These are phyloP conservation scores for Macrolepiota fuliginosa DNA, from an alignment of 768 basidiomycete species.

Conservation along the genomic window DNA sequence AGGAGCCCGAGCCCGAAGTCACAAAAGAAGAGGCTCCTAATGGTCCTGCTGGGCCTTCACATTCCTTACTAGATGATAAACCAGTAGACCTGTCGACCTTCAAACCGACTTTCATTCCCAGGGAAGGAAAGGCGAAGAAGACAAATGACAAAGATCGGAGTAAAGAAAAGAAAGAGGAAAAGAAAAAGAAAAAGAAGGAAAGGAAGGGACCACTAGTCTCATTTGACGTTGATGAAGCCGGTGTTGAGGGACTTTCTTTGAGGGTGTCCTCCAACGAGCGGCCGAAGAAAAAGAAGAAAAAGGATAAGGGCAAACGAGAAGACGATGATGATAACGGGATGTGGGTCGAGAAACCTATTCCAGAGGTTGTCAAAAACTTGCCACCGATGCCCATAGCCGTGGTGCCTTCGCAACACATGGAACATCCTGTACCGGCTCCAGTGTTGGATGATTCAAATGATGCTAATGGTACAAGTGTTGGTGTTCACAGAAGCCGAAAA, in stretches of 20 bases:
- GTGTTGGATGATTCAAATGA: constrained; percentile 17
- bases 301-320: constrained; percentile 35
- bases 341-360: constrained; percentile 65
- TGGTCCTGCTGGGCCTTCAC: constrained; percentile 15
- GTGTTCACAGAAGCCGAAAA: constrained; percentile 49
- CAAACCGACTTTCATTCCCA: constrained; percentile 84
- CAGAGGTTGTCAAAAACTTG: constrained; percentile 39
- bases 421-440: background rate
- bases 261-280: constrained; percentile 32
- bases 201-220: constrained; percentile 57
- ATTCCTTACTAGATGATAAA: constrained; percentile 20
- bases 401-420: background rate
- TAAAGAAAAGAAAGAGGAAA: constrained; percentile 37
- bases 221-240: constrained; percentile 74
- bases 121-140: constrained; percentile 47
- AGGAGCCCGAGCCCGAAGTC: constrained; percentile 23
- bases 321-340: constrained; percentile 45
- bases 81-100: constrained; percentile 66
- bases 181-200: constrained; percentile 42
- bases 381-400: constrained; percentile 3
- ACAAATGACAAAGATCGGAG: constrained; percentile 38
- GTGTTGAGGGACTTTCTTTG: constrained; percentile 32
- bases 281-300: constrained; percentile 44
- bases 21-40: constrained; percentile 21
- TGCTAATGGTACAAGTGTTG: constrained; percentile 16